Percentiles rank a stretch among this genome's conserved stretches.
Evolutionary conservation across 495 filamentous ascomycete species (phyloP).

Genomic region (Chlorociboria aeruginascens): DNA sequence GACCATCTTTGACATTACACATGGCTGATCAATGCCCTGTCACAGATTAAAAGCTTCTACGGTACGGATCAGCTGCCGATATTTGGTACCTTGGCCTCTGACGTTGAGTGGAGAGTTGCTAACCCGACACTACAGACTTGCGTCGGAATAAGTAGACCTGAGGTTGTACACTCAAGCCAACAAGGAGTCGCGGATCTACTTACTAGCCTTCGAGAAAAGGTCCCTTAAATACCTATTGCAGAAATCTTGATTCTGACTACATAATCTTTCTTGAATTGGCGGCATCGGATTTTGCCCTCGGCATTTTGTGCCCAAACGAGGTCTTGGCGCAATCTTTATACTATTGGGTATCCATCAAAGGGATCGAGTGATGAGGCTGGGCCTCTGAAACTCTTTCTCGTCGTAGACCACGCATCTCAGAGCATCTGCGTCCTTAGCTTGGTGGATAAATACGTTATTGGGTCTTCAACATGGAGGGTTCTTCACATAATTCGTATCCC

Average conservation of each 20-base stretch:
- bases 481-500: conserved; percentile 38
- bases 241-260: conserved; percentile 10
- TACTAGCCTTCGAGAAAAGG: conserved; percentile 6
- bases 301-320: too few species aligned
- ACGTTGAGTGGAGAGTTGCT: conserved; percentile 6
- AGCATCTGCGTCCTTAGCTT: neutral
- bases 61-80: conserved; percentile 20
- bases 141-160: conserved; percentile 20
- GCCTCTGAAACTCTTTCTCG: conserved; percentile 5
- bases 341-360: too few species aligned
- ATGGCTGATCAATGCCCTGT: conserved; percentile 17
- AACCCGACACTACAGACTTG: conserved; percentile 7
- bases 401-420: conserved; percentile 1
- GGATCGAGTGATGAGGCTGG: conserved; percentile 10
- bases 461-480: conserved; percentile 35
- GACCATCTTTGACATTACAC: conserved; percentile 1
- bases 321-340: too few species aligned
- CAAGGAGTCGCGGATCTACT: conserved; percentile 13
- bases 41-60: conserved; percentile 10
- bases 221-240: neutral
- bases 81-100: conserved; percentile 13
- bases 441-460: conserved; percentile 11
- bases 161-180: conserved; percentile 15
- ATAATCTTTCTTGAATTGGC: neutral
- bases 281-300: too few species aligned